These are phyloP conservation scores for Oidiodendron maius DNA, from an alignment of 495 filamentous ascomycete genomes.

Conservation along the genomic window DNA sequence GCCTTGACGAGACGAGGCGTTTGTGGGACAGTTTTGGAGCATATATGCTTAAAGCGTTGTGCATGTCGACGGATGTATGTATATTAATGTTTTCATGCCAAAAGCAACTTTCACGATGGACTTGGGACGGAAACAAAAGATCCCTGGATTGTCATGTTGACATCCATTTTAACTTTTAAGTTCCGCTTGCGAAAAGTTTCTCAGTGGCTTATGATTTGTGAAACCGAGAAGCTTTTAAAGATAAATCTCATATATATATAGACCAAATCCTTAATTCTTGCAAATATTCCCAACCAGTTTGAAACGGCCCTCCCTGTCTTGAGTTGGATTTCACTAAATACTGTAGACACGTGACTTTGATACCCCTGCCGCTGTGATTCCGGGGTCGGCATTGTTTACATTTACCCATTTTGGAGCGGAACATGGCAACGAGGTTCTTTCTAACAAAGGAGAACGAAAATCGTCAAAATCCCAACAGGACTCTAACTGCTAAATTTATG, in stretches of 20 bases:
- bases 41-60: background rate
- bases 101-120: background rate
- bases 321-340: no score
- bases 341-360: no score
- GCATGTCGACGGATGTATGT: constrained; percentile 4
- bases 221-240: no score
- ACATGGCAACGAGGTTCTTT: background rate
- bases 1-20: constrained; percentile 1
- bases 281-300: no score
- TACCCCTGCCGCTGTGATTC: no score
- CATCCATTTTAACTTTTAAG: no score
- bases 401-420: background rate
- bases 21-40: background rate
- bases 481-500: background rate
- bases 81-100: constrained; percentile 3
- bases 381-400: background rate
- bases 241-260: no score
- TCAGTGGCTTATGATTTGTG: no score
- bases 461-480: background rate
- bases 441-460: background rate
- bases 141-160: background rate
- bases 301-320: no score
- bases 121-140: background rate
- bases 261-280: no score
- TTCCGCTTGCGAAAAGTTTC: no score